phyloP scores from a whole-genome alignment of 2,329 filamentous ascomycete genomes.

The Aspergillus sp. region DNA sequence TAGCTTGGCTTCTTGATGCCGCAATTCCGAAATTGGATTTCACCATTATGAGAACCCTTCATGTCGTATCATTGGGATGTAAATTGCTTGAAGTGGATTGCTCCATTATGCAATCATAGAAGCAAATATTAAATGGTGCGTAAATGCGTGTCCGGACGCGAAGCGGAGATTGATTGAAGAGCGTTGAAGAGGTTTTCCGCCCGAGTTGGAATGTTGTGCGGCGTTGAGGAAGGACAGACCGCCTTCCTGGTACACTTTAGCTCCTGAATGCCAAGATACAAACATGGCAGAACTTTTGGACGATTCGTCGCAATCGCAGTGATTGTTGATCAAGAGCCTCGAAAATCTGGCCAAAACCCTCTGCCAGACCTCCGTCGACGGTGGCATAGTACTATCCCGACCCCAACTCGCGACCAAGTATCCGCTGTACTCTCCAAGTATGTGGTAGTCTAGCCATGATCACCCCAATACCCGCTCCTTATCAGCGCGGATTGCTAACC shows the following conservation, averaged over 20 bases:
- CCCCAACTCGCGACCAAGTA: neutral
- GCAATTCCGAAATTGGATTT: neutral
- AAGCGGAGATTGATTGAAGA: slow-evolving; percentile 1
- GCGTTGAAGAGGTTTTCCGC: slow-evolving; percentile 1
- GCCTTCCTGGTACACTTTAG: slow-evolving; percentile 19
- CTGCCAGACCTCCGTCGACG: neutral
- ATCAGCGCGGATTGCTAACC: slow-evolving; percentile 2
- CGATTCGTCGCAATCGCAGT: slow-evolving; percentile 5
- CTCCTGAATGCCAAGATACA: slow-evolving; percentile 8
- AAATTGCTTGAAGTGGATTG: neutral
- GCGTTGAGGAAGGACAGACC: slow-evolving; percentile 13
- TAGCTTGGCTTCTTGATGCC: neutral
- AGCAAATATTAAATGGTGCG: neutral
- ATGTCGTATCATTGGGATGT: neutral
- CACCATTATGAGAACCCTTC: too few species aligned
- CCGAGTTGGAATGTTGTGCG: slow-evolving; percentile 9
- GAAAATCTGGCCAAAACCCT: neutral
- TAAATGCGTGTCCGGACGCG: neutral
- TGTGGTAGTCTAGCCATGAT: neutral
- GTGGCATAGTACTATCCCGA: neutral
- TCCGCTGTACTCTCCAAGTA: neutral
- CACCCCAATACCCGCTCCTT: neutral
- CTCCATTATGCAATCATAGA: neutral
- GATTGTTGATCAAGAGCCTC: slow-evolving; percentile 11
- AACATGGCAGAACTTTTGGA: slow-evolving; percentile 26